These are phyloP conservation scores for Picochlorum sp. DNA, from an alignment of 139 green algal species.

Conservation along the genomic window DNA sequence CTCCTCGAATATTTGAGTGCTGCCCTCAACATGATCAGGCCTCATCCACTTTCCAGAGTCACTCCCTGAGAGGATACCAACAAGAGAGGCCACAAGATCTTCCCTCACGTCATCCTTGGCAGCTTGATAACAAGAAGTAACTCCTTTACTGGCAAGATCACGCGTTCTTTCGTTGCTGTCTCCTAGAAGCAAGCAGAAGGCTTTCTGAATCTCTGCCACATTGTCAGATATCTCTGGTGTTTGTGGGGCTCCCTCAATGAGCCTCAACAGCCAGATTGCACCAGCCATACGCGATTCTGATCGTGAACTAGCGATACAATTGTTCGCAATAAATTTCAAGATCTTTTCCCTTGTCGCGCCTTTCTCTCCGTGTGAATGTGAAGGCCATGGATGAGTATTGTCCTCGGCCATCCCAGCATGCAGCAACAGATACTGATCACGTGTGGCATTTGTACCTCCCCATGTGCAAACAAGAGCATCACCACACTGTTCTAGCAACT, in stretches of 20 bases:
- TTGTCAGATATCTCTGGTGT: conserved; percentile 34
- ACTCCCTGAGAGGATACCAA: conserved; percentile 33
- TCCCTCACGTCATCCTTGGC: conserved; percentile 43
- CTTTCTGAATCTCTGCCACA: conserved; percentile 55
- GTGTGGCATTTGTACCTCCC: conserved; percentile 6
- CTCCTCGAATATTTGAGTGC: conserved; percentile 10
- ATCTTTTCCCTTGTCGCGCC: conserved; percentile 19
- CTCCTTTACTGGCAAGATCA: conserved; percentile 67
- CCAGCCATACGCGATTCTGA: conserved; percentile 57
- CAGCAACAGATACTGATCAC: too few relatives aligned
- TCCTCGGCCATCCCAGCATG: too few relatives aligned
- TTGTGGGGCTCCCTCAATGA: conserved; percentile 59
- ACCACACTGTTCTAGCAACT: not conserved
- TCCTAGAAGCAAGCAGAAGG: conserved; percentile 34
- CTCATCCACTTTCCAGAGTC: not conserved
- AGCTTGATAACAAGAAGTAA: conserved; percentile 68
- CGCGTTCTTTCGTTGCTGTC: conserved; percentile 15
- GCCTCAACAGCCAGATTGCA: conserved; percentile 69
- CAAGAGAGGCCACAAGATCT: conserved; percentile 56
- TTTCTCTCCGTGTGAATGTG: too few relatives aligned
- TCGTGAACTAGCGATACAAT: conserved; percentile 41
- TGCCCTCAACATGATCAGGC: not conserved
- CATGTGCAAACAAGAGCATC: conserved; percentile 2
- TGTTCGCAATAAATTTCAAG: conserved; percentile 37
- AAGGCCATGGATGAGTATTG: too few relatives aligned